phyloP scores from a whole-genome alignment of 148 eudicot species.

The Fagopyrum tataricum region DNA sequence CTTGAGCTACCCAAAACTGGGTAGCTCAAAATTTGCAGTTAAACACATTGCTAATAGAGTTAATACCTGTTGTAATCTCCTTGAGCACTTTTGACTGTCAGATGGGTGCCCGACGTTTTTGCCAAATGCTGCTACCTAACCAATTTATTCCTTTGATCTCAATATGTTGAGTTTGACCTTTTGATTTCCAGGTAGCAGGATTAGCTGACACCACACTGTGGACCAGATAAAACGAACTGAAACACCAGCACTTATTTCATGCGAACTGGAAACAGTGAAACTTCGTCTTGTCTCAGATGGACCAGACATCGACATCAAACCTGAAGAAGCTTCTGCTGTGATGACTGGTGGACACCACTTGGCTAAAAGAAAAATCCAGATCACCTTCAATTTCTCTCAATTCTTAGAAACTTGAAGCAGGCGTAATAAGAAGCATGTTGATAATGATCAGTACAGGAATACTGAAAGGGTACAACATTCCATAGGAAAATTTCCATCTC shows the following conservation, averaged over 20 bases:
- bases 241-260: not conserved
- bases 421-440: too few relatives aligned
- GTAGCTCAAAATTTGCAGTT: slow-evolving; percentile 3
- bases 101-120: not conserved
- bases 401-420: too few relatives aligned
- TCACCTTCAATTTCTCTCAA: too few relatives aligned
- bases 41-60: not conserved
- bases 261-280: not conserved
- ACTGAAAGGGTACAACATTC: not conserved
- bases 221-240: not conserved
- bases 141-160: slow-evolving; percentile 9
- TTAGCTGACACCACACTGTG: not conserved
- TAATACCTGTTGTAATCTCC: not conserved
- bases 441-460: not conserved
- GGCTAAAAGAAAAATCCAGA: not conserved
- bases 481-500: not conserved
- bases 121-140: not conserved
- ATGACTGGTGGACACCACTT: not conserved
- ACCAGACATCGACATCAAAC: not conserved
- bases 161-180: not conserved
- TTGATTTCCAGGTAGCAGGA: slow-evolving; percentile 11
- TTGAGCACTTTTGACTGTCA: slow-evolving; percentile 11
- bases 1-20: slow-evolving; percentile 8
- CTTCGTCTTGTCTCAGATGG: not conserved
- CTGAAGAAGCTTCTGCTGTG: not conserved